Evolutionary conservation across 164 flowering plant species (phyloP).

Genomic region (Magnolia kwangsiensis): DNA sequence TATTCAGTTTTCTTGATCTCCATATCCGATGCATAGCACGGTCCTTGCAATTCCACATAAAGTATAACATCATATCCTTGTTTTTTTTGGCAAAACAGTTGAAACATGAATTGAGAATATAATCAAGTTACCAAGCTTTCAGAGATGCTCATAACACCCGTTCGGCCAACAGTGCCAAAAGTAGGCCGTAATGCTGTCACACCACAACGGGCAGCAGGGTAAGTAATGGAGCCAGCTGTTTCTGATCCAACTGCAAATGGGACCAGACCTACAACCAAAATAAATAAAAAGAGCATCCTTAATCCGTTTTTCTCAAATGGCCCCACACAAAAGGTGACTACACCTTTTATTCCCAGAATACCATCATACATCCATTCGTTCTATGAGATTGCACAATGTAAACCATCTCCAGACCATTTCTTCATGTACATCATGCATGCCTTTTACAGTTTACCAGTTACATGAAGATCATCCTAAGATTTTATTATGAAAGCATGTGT

Average conservation of each 20-base stretch:
- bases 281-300: background rate
- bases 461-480: background rate
- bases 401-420: background rate
- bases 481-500: no score
- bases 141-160: slow-evolving; percentile 90
- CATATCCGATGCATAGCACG: no score
- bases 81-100: background rate
- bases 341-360: no score
- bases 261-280: slow-evolving; percentile 54
- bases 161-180: slow-evolving; percentile 83
- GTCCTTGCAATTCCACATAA: no score
- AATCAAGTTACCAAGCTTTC: slow-evolving; percentile 70
- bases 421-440: background rate
- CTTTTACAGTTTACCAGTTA: background rate
- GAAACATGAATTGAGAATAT: background rate
- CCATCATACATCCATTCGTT: no score
- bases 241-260: slow-evolving; percentile 98
- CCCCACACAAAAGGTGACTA: no score
- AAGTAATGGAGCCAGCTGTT: slow-evolving; percentile 86
- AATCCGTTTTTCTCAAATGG: background rate
- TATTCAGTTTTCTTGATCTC: no score
- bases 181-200: slow-evolving; percentile 89
- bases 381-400: no score
- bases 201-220: slow-evolving; percentile 91
- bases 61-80: no score